Conservation (phyloP, 371 early-diverging fungal genomes). For the Batrachochytrium dendrobatidis region DNA sequence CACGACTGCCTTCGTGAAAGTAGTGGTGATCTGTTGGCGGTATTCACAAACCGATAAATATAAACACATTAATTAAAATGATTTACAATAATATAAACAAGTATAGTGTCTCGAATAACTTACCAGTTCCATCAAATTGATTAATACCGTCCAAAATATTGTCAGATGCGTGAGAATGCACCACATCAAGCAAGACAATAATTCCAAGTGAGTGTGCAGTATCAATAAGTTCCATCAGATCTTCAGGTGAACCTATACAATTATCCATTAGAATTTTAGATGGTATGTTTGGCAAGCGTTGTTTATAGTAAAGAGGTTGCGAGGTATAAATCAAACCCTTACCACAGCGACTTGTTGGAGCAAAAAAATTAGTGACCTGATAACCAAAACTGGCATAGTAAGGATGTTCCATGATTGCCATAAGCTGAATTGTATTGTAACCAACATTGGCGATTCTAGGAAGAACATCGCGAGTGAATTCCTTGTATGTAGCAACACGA, state of each 20-base stretch:
- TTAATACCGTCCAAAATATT: slow-evolving; percentile 93
- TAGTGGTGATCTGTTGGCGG: slow-evolving; percentile 71
- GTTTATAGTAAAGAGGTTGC: neutral
- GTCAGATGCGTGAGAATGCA: slow-evolving; percentile 94
- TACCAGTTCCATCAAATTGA: slow-evolving; percentile 82
- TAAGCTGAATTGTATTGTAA: slow-evolving; percentile 91
- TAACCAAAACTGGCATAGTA: slow-evolving; percentile 97
- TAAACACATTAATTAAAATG: neutral
- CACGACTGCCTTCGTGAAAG: slow-evolving; percentile 84
- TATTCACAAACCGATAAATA: neutral
- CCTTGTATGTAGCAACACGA: slow-evolving; percentile 72
- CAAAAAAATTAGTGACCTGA: slow-evolving; percentile 93
- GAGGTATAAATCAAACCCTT: too few relatives aligned
- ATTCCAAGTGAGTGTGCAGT: slow-evolving; percentile 88
- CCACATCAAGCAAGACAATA: slow-evolving; percentile 85
- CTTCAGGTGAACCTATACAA: slow-evolving; percentile 64
- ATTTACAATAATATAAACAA: neutral
- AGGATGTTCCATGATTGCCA: slow-evolving; percentile 99
- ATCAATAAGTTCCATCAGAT: slow-evolving; percentile 81
- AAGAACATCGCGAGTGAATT: slow-evolving; percentile 80
- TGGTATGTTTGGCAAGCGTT: neutral
- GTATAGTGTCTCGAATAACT: neutral
- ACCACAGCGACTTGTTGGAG: slow-evolving; percentile 85
- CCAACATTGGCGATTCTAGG: slow-evolving; percentile 82
- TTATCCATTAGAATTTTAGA: slow-evolving; percentile 3